Base-by-base conservation (phyloP, 2,329 filamentous ascomycete genomes). In the Dactylonectria estremocensis region DNA sequence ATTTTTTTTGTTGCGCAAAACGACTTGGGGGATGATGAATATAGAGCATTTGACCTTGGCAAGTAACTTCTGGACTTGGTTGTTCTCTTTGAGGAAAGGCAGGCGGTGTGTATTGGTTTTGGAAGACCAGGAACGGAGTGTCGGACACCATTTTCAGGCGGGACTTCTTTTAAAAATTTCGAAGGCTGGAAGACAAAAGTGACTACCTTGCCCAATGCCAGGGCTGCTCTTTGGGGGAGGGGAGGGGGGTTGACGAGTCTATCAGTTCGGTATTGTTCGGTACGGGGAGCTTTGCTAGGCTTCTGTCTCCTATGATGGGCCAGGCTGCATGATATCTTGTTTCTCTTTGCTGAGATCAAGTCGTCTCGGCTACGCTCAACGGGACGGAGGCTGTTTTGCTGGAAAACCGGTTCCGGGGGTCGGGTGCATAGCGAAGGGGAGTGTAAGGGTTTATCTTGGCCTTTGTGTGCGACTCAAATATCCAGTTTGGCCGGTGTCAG, bases 11-110 rank as follows among this genome's bases (percentile, higher is more conserved):
- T 72, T 74, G 64, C 66, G 70, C 68, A 66, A 73, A 69, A 76
- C 77, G 78, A 80, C 78, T 81, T 80, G 80, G 80, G 80, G 80
- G 81, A 80, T 80, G 78, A 80, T 74, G 77, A 81, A 81, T 78
- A 84, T 84, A 84, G 81, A 84, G 76, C 78, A 80, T 82, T 78
- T 82, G 79, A 78, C 78, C 77, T 83, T 82, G 83, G 80, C 79
- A 81, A 80, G 81, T 76, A 83, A 73, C 79, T 82, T 80, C 77
- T 80, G 81, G 79, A 81, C 79, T 83, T 74, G 77, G 76, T 77
- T 79, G 74, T 81, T 81, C 77, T 81, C 81, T 80, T 78, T 72
- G 75, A 75, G 74, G 78, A 77, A 79, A 76, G 78, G 80, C 78
- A 79, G 78, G 73, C 69, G 69, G 76, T 72, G 74, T 78, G 79